These are phyloP conservation scores for Huiozyma sinensis DNA, from an alignment of 805 yeast species.

Conservation along the genomic window DNA sequence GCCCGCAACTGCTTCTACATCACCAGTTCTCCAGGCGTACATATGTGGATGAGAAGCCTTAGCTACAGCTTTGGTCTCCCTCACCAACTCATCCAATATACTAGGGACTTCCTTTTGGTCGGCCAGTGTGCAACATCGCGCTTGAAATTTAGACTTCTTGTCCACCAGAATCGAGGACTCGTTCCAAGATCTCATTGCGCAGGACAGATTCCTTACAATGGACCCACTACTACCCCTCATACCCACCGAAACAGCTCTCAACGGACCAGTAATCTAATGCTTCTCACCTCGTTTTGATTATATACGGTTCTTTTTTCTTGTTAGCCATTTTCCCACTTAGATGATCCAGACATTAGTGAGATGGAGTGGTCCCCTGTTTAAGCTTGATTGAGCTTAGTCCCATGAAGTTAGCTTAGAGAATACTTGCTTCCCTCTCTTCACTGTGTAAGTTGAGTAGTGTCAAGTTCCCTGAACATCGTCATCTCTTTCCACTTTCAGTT, in stretches of 20 bases:
- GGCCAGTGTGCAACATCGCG: constrained; percentile 37
- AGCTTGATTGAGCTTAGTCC: too few species aligned
- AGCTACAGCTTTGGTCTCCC: constrained; percentile 36
- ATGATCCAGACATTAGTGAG: too few species aligned
- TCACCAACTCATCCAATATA: constrained; percentile 34
- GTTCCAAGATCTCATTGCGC: constrained; percentile 26
- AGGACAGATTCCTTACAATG: too few species aligned
- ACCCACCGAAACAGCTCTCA: neutral
- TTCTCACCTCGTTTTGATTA: neutral
- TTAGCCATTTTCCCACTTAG: too few species aligned
- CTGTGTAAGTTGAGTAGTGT: too few species aligned
- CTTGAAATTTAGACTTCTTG: constrained; percentile 59
- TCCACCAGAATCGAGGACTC: constrained; percentile 33
- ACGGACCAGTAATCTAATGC: neutral
- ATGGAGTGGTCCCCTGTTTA: too few species aligned
- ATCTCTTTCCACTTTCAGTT: too few species aligned
- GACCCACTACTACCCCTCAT: too few species aligned
- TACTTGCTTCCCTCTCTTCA: too few species aligned
- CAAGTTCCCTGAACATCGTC: too few species aligned
- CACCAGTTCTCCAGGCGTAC: constrained; percentile 59
- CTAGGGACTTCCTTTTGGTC: constrained; percentile 34
- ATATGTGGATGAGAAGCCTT: constrained; percentile 66
- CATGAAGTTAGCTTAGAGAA: too few species aligned
- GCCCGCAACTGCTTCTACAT: constrained; percentile 4
- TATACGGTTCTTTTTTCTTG: too few species aligned